Conservation (phyloP, 495 filamentous ascomycete genomes). For the Annulohypoxylon bovei region DNA sequence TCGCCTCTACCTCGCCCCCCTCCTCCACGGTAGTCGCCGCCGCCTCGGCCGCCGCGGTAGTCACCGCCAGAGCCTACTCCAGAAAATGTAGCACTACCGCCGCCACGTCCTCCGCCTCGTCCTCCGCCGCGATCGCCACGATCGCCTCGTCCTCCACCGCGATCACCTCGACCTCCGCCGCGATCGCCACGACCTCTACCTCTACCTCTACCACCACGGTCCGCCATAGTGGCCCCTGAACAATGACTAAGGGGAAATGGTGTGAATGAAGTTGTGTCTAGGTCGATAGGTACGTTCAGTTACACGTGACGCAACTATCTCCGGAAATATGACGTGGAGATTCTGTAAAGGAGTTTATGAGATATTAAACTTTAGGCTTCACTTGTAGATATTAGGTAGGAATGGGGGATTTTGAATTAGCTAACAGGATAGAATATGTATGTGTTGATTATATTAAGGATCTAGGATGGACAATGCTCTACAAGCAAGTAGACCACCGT, state of each 20-base stretch:
- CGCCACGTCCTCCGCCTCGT: constrained; percentile 38
- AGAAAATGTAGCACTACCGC: constrained; percentile 39
- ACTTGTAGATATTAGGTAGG: neutral
- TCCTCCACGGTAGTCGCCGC: constrained; percentile 20
- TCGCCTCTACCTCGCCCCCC: constrained; percentile 32
- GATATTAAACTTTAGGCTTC: neutral
- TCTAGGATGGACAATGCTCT: neutral
- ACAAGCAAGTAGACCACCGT: neutral
- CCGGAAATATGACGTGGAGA: neutral
- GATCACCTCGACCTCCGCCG: constrained; percentile 33
- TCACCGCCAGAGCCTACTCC: constrained; percentile 35
- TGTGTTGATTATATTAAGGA: neutral
- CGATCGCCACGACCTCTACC: constrained; percentile 43
- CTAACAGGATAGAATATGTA: neutral
- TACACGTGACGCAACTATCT: neutral
- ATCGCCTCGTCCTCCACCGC: constrained; percentile 19
- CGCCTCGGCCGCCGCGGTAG: constrained; percentile 12
- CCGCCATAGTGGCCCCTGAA: constrained; percentile 22
- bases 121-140: constrained; percentile 40
- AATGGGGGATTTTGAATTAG: neutral
- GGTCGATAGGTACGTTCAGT: neutral
- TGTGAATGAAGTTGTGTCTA: neutral
- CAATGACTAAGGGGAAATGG: neutral
- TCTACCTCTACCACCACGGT: constrained; percentile 42
- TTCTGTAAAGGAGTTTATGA: constrained; percentile 12